A percentile compares a stretch with the other conserved stretches of the same genome.
Conservation (phyloP, 495 filamentous ascomycete genomes). For the Xanthoparmelia taractica region DNA sequence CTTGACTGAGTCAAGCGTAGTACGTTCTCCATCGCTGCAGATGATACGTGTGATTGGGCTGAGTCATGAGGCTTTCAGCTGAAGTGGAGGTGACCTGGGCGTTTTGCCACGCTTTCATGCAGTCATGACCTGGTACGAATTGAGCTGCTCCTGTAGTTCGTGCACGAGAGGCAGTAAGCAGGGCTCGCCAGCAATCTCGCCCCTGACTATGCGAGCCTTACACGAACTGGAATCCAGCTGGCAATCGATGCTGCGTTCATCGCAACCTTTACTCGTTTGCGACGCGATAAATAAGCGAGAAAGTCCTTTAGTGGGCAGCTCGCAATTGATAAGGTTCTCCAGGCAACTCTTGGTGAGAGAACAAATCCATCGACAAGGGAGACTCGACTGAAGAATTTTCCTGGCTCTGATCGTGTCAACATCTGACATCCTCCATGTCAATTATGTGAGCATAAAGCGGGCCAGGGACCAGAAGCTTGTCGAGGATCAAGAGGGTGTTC, state of each 20-base stretch:
- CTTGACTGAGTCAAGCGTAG: conserved; percentile 8
- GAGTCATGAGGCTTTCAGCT: not conserved
- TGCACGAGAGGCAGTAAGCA: conserved; percentile 3
- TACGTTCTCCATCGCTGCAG: conserved; percentile 18
- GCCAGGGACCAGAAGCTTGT: conserved; percentile 33
- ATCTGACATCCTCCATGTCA: conserved; percentile 35
- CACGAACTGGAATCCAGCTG: conserved; percentile 39
- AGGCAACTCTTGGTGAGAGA: conserved; percentile 37
- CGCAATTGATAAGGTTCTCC: conserved; percentile 7
- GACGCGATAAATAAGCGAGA: conserved; percentile 37
- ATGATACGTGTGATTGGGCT: not conserved
- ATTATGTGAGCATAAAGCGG: conserved; percentile 42
- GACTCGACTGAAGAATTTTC: conserved; percentile 28
- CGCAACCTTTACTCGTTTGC: conserved; percentile 44
- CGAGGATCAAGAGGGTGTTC: conserved; percentile 29
- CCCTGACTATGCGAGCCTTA: conserved; percentile 44
- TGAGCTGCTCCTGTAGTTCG: not conserved
- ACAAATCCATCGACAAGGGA: conserved; percentile 44
- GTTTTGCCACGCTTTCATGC: conserved; percentile 21
- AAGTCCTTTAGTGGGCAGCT: not conserved
- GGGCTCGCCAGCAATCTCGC: conserved; percentile 28
- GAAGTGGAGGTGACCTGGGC: conserved; percentile 7
- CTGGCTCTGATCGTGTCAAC: conserved; percentile 31
- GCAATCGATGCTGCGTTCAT: conserved; percentile 44
- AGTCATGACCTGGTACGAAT: conserved; percentile 22